Base-by-base conservation (phyloP, 371 early-diverging fungal genomes). In the Mortierella sp. region DNA sequence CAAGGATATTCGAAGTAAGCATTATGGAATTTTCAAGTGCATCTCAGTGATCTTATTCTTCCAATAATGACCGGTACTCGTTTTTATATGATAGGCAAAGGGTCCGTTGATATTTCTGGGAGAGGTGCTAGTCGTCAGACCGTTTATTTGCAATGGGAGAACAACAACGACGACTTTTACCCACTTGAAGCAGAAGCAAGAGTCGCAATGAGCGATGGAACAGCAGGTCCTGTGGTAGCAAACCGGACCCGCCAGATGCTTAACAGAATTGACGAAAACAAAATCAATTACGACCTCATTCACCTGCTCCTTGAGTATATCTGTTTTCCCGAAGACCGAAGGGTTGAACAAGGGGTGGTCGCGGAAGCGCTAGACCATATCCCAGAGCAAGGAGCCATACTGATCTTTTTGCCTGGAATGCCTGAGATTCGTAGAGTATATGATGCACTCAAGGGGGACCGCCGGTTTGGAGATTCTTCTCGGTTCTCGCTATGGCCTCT, bases 401-500 rank as follows among this genome's bases (percentile, higher is more conserved):
- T 98, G 50, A 86, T 95, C 15, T 97, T 98, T 68, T 72, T 98
- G 74, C 97, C 97, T 0, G 98, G 98, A 44, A 91, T 92, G 86
- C 88, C 87, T 15, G 97, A 97, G 73, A 93, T 93, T 59, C 85
- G 87, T 21, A 80, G 75, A 25, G 70, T 88, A 15, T 86, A 87
- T 47, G 89, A 88, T 63, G 45, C 82, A n/a, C 64, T 91, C 4
- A 85, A 92, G 11, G 79, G 82, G 7, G 84, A 87, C 50, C 60
- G 65, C 21, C 83, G 75, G 7, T 75, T 86, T 37, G 86, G 84
- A 6, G 83, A 91, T 19, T 60, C 72, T 21, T 47, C 66, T 21
- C 72, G 74, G 65, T 89, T 81, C 51, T 70, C 91, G 5, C 82
- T 95, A 47, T 86, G 93, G 75, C 92, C 93, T 7, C 85, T 97